These are phyloP conservation scores for Solanum ossicruentum DNA, from an alignment of 257 asterid genomes.

Conservation along the genomic window DNA sequence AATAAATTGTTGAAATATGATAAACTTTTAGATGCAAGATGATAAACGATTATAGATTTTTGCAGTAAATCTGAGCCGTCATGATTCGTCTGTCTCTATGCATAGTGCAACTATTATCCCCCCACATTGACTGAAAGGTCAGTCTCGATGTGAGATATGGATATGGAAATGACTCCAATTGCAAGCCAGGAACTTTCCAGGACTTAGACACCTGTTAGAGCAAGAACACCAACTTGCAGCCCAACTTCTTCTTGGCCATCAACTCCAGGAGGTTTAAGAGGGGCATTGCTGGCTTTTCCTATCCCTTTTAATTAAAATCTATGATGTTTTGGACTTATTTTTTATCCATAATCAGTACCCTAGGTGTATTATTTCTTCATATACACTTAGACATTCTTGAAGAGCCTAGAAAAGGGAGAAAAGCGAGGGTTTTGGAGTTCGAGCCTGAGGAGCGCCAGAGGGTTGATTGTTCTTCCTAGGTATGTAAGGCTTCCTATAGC, in stretches of 20 bases:
- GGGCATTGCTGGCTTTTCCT: too few species aligned
- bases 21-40: neutral
- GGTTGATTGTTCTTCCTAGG: too few species aligned
- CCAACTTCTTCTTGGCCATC: constrained; percentile 11
- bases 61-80: constrained; percentile 27
- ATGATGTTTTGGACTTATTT: too few species aligned
- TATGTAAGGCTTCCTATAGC: too few species aligned
- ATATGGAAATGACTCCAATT: constrained; percentile 11
- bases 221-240: constrained; percentile 10
- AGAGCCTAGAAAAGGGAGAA: too few species aligned
- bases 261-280: neutral
- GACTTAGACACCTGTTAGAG: constrained; percentile 11
- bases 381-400: too few species aligned
- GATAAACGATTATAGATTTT: neutral
- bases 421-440: neutral
- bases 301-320: too few species aligned
- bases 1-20: neutral
- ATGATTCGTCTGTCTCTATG: constrained; percentile 22
- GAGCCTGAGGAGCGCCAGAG: too few species aligned
- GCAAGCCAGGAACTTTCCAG: constrained; percentile 13
- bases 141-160: constrained; percentile 1
- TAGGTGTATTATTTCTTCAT: too few species aligned
- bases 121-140: constrained; percentile 21
- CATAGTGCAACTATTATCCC: constrained; percentile 17
- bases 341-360: too few species aligned